Conservation (phyloP, 805 yeast genomes). For the Wickerhamomyces canadensis region DNA sequence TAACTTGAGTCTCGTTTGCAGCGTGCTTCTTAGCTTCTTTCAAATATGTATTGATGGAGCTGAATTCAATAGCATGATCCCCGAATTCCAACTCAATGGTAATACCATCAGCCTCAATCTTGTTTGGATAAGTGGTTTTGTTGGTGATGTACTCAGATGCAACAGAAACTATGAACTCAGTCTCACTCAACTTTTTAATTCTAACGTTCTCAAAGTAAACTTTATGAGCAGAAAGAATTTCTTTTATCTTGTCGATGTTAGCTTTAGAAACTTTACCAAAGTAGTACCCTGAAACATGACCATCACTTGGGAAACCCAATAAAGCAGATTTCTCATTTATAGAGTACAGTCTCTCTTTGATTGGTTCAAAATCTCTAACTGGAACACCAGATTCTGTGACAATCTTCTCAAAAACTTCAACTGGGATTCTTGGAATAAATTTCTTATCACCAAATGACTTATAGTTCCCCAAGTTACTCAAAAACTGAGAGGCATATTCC, state of each 20-base stretch:
- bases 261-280: conserved; percentile 45
- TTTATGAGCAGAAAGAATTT: conserved; percentile 55
- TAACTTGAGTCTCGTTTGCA: conserved; percentile 66
- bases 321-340: conserved; percentile 41
- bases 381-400: conserved; percentile 34
- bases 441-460: conserved; percentile 88
- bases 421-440: conserved; percentile 62
- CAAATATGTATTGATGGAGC: conserved; percentile 49
- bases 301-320: conserved; percentile 74
- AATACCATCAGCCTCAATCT: conserved; percentile 33
- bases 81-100: conserved; percentile 60
- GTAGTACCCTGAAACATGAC: conserved; percentile 74
- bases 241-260: conserved; percentile 64
- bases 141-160: conserved; percentile 58
- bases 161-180: conserved; percentile 53
- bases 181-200: conserved; percentile 48
- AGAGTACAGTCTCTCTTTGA: conserved; percentile 46
- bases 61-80: conserved; percentile 67
- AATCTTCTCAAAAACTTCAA: conserved; percentile 43
- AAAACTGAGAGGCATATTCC: conserved; percentile 71
- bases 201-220: conserved; percentile 80
- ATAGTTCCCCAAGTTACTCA: conserved; percentile 71
- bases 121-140: conserved; percentile 49
- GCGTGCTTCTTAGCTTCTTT: conserved; percentile 52
- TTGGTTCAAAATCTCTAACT: conserved; percentile 28